A percentile compares a stretch with the other conserved stretches of the same genome.
phyloP scores from a whole-genome alignment of 2,329 filamentous ascomycete species.

The Venturiaceae sp. region DNA sequence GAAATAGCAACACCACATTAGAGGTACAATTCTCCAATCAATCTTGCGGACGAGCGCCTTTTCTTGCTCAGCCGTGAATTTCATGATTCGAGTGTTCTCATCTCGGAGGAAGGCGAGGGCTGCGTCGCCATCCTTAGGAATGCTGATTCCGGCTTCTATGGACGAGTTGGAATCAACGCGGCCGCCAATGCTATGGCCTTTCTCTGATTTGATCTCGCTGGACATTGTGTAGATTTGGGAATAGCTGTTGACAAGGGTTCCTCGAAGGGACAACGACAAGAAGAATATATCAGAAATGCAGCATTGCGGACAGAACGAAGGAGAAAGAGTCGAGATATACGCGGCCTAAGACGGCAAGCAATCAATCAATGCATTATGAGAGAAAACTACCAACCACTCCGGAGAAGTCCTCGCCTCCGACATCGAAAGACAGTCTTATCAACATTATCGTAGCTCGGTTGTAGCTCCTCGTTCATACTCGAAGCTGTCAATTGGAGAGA shows the following conservation, averaged over 20 bases:
- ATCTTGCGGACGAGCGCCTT: slow-evolving; percentile 19
- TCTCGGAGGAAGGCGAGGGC: not conserved
- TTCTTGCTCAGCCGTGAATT: slow-evolving; percentile 17
- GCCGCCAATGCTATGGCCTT: not conserved
- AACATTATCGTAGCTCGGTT: not conserved
- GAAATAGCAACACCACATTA: slow-evolving; percentile 28
- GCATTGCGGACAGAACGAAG: no score
- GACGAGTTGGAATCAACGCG: not conserved
- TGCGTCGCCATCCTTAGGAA: not conserved
- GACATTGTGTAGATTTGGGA: not conserved
- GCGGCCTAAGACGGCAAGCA: not conserved
- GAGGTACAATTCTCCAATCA: slow-evolving; percentile 26
- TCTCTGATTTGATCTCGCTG: not conserved
- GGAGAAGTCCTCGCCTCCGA: not conserved
- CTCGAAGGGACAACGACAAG: not conserved
- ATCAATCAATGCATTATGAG: not conserved
- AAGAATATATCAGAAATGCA: not conserved
- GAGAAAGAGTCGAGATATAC: not conserved
- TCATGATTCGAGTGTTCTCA: slow-evolving; percentile 11
- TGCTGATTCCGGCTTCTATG: not conserved
- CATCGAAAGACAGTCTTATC: not conserved
- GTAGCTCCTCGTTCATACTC: not conserved
- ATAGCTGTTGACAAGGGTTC: not conserved
- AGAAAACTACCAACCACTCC: not conserved
- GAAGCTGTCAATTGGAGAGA: not conserved